Evolutionary conservation across 257 asterid species (phyloP).

Genomic region (Ophiorrhiza pumila): DNA sequence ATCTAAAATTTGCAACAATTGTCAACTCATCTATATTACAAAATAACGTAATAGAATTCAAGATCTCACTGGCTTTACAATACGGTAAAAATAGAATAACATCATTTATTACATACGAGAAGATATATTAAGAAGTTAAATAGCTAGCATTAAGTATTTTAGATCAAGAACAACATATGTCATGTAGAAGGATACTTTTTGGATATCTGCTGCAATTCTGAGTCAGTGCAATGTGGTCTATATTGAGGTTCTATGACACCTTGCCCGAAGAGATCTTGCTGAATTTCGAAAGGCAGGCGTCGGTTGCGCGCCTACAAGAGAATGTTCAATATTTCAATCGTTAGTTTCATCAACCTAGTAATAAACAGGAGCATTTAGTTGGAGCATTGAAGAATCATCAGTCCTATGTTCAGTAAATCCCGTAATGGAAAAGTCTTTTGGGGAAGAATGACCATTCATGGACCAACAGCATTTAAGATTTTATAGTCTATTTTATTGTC

Average conservation of each 20-base stretch:
- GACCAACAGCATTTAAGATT: too few relatives aligned
- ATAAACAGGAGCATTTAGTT: not conserved
- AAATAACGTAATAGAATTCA: not conserved
- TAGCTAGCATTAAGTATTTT: not conserved
- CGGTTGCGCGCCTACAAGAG: conserved; percentile 49
- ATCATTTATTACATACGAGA: not conserved
- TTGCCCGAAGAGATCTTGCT: conserved; percentile 28
- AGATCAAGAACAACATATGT: not conserved
- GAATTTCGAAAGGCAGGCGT: conserved; percentile 45
- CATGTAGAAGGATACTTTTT: conserved; percentile 51
- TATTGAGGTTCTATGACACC: conserved; percentile 37
- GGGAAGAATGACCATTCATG: not conserved
- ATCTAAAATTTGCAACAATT: not conserved
- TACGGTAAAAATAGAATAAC: not conserved
- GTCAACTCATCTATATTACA: not conserved
- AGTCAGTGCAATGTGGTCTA: conserved; percentile 46
- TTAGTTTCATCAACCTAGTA: conserved; percentile 3
- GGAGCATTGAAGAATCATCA: not conserved
- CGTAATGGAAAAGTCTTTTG: not conserved
- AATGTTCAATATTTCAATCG: not conserved
- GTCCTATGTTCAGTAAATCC: not conserved
- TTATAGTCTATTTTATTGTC: too few relatives aligned
- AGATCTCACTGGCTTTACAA: not conserved
- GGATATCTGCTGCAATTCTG: conserved; percentile 44
- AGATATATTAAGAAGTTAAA: not conserved